Conservation (phyloP, 129 eudicot genomes). For the Deinandra increscens region DNA sequence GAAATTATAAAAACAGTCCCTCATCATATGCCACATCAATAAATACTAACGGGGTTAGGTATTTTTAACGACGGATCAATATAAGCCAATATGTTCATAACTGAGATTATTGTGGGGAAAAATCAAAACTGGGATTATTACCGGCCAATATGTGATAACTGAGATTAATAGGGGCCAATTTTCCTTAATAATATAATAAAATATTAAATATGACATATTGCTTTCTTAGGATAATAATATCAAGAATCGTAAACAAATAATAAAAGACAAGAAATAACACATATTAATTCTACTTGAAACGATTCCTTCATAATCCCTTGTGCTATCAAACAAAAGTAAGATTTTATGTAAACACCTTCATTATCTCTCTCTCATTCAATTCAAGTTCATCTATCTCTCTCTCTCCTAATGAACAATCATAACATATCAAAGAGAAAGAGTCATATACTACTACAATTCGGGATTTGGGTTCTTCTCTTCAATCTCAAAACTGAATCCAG, state of each 20-base stretch:
- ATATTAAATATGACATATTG: background rate
- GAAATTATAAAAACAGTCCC: no score
- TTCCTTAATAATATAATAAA: background rate
- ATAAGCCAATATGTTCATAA: no score
- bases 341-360: conserved; percentile 21
- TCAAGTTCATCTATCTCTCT: background rate
- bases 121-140: no score
- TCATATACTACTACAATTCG: conserved; percentile 16
- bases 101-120: no score
- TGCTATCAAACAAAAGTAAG: conserved; percentile 36
- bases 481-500: conserved; percentile 43
- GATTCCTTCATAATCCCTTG: conserved; percentile 35
- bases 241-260: conserved; percentile 27
- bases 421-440: conserved; percentile 27
- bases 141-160: no score
- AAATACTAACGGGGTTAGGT: no score
- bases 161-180: no score
- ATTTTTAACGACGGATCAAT: no score
- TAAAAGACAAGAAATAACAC: conserved; percentile 28
- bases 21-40: no score
- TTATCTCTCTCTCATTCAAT: conserved; percentile 2
- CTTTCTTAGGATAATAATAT: conserved; percentile 2
- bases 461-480: conserved; percentile 25
- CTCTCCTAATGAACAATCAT: conserved; percentile 38
- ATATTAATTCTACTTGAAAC: conserved; percentile 20